Evolutionary conservation across 768 basidiomycete genomes (phyloP).

Genomic region (Leucosporidium scottii): DNA sequence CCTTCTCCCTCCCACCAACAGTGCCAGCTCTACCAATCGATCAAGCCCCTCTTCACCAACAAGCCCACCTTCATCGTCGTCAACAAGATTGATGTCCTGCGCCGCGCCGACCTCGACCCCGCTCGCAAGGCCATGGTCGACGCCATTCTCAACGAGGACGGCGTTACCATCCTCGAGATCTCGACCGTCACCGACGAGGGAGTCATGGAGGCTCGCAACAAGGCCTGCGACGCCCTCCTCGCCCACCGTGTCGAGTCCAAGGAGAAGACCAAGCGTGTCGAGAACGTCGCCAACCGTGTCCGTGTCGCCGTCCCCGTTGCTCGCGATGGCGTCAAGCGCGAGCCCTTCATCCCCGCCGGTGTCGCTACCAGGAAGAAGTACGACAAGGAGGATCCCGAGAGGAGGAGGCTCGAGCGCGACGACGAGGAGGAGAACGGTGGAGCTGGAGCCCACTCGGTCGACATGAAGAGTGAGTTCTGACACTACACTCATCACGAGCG

Average conservation of each 20-base stretch:
- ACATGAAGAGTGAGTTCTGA: slow-evolving; percentile 66
- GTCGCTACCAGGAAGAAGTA: slow-evolving; percentile 71
- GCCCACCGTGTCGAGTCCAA: slow-evolving; percentile 91
- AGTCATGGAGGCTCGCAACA: slow-evolving; percentile 92
- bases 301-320: slow-evolving; percentile 88
- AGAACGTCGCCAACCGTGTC: slow-evolving; percentile 85
- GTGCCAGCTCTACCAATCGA: slow-evolving; percentile 98
- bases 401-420: slow-evolving; percentile 66
- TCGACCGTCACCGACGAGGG: slow-evolving; percentile 97
- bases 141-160: slow-evolving; percentile 72
- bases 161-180: slow-evolving; percentile 67
- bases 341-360: slow-evolving; percentile 80
- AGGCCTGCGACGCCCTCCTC: slow-evolving; percentile 88
- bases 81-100: slow-evolving; percentile 93
- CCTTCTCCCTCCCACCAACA: slow-evolving; percentile 40
- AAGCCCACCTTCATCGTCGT: slow-evolving; percentile 87
- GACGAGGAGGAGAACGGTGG: slow-evolving; percentile 79
- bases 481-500: no score
- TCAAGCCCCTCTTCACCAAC: slow-evolving; percentile 90
- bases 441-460: slow-evolving; percentile 83
- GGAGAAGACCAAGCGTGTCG: slow-evolving; percentile 87
- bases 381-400: slow-evolving; percentile 78
- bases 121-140: slow-evolving; percentile 74
- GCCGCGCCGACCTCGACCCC: slow-evolving; percentile 71
- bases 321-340: slow-evolving; percentile 79